Base-by-base conservation (phyloP, 2,329 filamentous ascomycete genomes). In the Diaporthe sp. region DNA sequence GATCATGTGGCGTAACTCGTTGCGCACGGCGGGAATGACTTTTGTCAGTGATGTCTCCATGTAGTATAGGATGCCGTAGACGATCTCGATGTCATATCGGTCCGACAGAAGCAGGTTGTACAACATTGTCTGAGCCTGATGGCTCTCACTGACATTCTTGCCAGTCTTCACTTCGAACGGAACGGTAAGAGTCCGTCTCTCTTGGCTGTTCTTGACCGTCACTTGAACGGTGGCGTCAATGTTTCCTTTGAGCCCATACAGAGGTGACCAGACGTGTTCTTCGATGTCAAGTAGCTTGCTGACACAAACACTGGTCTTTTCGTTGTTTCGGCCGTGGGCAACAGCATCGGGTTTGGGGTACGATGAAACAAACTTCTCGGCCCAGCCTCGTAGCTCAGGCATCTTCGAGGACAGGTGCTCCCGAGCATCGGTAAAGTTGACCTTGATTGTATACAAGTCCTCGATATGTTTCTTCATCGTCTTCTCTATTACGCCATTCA, bases 141-240 rank as follows among this genome's bases (percentile, higher is more conserved):
- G 97, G 71, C 92, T 92, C 78, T 92, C 91, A 78, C 92, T 97
- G 35, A 92, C 92, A 77, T 94, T 94, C 80, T 93, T 95, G 42
- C 97, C 97, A 0, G 97, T 98, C 84, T 99, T 99, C 79, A 99
- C 90, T 82, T 99, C 97, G 77, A 99, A 95, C 0, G 97, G 97
- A 5, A 98, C 94, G 0, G 96, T 96, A 76, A 98, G 86, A 7
- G 90, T 94, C 76, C 91, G 91, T 61, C 87, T 84, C 40, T 90
- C 87, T n/a, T 89, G 86, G 35, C 91, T 90, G 73, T 97, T 93
- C 72, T 90, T 87, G 87, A 98, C 94, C 0, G 90, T 91, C 22
- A 97, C 93, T 84, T 99, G 95, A 1, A 99, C 94, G 0, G 97
- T 98, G 38, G 97, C 97, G 84, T 99, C 97, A 75, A 99, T 97